phyloP scores from a whole-genome alignment of 148 eudicot species.

The Rhododendron williamsianum region DNA sequence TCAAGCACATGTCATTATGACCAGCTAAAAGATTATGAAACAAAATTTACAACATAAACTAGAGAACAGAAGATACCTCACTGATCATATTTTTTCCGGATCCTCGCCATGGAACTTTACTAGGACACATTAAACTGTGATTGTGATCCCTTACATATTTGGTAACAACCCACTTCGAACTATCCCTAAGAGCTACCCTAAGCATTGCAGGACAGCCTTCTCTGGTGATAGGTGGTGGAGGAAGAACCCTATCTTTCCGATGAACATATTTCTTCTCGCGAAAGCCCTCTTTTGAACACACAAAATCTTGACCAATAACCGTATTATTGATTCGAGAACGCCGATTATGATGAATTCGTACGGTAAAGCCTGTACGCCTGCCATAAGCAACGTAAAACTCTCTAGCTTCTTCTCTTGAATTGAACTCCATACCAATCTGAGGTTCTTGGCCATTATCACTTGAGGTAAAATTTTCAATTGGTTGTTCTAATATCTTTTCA shows the following conservation, averaged over 20 bases:
- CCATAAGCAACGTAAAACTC: slow-evolving; percentile 30
- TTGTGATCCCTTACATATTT: slow-evolving; percentile 34
- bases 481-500: slow-evolving; percentile 13
- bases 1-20: not conserved
- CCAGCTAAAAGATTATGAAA: not conserved
- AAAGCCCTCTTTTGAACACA: slow-evolving; percentile 30
- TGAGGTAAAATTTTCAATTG: not conserved
- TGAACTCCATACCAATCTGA: slow-evolving; percentile 27
- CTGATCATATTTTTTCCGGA: slow-evolving; percentile 26
- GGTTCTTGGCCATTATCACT: slow-evolving; percentile 18
- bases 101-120: slow-evolving; percentile 33
- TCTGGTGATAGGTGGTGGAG: slow-evolving; percentile 26
- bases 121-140: slow-evolving; percentile 32
- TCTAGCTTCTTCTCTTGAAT: slow-evolving; percentile 28
- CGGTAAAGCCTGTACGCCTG: slow-evolving; percentile 26
- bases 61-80: slow-evolving; percentile 17
- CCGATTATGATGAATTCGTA: slow-evolving; percentile 30
- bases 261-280: slow-evolving; percentile 27
- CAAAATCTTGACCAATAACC: slow-evolving; percentile 42
- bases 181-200: slow-evolving; percentile 30
- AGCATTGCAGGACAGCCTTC: slow-evolving; percentile 40
- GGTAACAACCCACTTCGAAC: slow-evolving; percentile 28
- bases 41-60: not conserved
- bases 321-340: slow-evolving; percentile 27
- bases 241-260: slow-evolving; percentile 30